Base-by-base conservation (phyloP, 768 basidiomycete species). In the Dendrothele bispora region DNA sequence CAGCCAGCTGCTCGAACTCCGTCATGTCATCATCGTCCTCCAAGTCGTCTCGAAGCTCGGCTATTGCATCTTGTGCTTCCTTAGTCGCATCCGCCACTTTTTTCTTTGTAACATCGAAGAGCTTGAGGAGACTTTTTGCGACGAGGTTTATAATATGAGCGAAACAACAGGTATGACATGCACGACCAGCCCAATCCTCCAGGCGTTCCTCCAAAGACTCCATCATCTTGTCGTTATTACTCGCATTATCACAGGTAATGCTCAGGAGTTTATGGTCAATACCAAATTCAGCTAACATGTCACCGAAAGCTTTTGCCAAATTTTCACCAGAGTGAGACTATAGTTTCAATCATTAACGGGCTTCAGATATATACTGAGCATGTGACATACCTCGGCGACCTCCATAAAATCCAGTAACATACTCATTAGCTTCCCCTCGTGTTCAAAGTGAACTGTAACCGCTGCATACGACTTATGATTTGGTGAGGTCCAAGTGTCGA, bases 361-460 rank as follows among this genome's bases (percentile, higher is more conserved):
- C n/a, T 15, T 14, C 38, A 35, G 7, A 44, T 51, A 38, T 54
- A n/a, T n/a, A n/a, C n/a, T n/a, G n/a, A n/a, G n/a, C n/a, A n/a
- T n/a, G n/a, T n/a, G n/a, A n/a, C n/a, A n/a, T n/a, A n/a, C n/a
- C n/a, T n/a, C n/a, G 1, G 64, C 38, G 1, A 75, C 64, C 51
- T 75, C 69, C 11, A 71, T 54, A 3, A 76, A 39, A 43, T 76
- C 72, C 1, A 76, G 55, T 0, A 67, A 35, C 4, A 72, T 55
- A 0, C 44, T 30, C 0, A 70, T 26, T 0, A 61, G 63, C 5
- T 48, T 41, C 0, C 70, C 67, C 0, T 69, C 38, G 4, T 61
- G 24, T 26, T 68, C 62, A 22, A 70, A 54, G 37, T 74, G 70
- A 1, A 68, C 66, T 0, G 57, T 61, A 7, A 67, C 43, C 0